phyloP scores from a whole-genome alignment of 805 yeast species.

The Candida sithepensis region DNA sequence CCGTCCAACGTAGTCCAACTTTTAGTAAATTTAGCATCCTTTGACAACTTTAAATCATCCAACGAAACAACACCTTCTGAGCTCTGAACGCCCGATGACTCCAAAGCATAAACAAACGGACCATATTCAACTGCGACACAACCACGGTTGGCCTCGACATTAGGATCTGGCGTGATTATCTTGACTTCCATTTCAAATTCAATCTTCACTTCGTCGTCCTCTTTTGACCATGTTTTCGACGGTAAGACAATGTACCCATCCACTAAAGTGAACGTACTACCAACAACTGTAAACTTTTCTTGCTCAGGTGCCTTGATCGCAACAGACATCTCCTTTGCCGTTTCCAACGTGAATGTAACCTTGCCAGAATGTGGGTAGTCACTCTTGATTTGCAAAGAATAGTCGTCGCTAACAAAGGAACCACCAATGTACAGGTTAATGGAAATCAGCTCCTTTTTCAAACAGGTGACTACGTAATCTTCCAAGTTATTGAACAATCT shows the following conservation, averaged over 20 bases:
- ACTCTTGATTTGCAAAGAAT: conserved; percentile 6
- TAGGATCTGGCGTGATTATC: conserved; percentile 14
- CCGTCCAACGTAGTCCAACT: not conserved
- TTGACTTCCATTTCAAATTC: conserved; percentile 11
- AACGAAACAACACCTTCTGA: not conserved
- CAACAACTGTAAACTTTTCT: not conserved
- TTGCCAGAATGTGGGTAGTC: conserved; percentile 15
- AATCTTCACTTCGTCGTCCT: not conserved
- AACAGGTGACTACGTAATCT: conserved; percentile 10
- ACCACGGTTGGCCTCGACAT: conserved; percentile 16
- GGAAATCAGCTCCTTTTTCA: conserved; percentile 5
- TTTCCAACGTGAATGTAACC: conserved; percentile 1
- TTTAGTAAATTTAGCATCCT: conserved; percentile 6
- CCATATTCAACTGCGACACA: conserved; percentile 19
- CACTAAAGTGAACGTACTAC: conserved; percentile 1
- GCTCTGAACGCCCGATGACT: conserved; percentile 10
- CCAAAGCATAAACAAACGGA: conserved; percentile 21
- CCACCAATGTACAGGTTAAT: conserved; percentile 17
- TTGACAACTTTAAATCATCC: conserved; percentile 9
- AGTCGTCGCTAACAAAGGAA: conserved; percentile 1
- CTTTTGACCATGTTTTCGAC: conserved; percentile 5
- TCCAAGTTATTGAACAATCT: conserved; percentile 22
- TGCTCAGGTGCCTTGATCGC: conserved; percentile 14
- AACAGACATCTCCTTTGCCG: conserved; percentile 7
- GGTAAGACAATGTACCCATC: conserved; percentile 11